Conservation (phyloP, 1,284 basidiomycete species). For the Microstroma glucosiphilum region DNA sequence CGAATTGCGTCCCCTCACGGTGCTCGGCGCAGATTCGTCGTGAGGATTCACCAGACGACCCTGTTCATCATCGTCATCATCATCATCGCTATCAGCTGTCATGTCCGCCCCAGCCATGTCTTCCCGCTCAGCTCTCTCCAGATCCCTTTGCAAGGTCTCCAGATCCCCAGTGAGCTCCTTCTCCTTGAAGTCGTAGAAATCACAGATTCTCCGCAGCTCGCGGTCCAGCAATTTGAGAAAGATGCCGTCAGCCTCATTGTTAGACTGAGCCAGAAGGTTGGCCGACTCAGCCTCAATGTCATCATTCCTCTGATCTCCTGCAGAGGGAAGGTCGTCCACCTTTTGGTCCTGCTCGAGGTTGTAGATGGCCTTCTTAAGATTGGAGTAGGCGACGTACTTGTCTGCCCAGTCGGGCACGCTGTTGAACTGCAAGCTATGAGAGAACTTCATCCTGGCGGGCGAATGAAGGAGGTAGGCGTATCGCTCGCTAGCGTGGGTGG, state of each 20-base stretch:
- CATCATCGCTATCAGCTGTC: constrained; percentile 59
- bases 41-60: constrained; percentile 26
- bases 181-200: constrained; percentile 64
- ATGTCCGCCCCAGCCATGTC: constrained; percentile 58
- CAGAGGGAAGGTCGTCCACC: constrained; percentile 12
- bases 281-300: constrained; percentile 43
- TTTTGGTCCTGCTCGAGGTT: constrained; percentile 42
- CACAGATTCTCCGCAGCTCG: constrained; percentile 73
- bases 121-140: constrained; percentile 37
- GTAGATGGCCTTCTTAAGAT: constrained; percentile 50
- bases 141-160: constrained; percentile 27
- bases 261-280: constrained; percentile 22
- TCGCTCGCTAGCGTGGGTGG: too few relatives aligned
- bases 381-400: constrained; percentile 33
- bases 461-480: not conserved
- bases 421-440: constrained; percentile 79
- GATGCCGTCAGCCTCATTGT: constrained; percentile 33
- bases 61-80: constrained; percentile 56
- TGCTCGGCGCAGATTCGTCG: constrained; percentile 18
- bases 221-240: constrained; percentile 62
- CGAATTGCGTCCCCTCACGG: constrained; percentile 7
- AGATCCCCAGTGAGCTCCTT: constrained; percentile 55
- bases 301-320: constrained; percentile 14
- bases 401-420: constrained; percentile 76
- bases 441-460: constrained; percentile 37